These are phyloP conservation scores for Linderniella brevidens DNA, from an alignment of 257 asterid species.

Conservation along the genomic window DNA sequence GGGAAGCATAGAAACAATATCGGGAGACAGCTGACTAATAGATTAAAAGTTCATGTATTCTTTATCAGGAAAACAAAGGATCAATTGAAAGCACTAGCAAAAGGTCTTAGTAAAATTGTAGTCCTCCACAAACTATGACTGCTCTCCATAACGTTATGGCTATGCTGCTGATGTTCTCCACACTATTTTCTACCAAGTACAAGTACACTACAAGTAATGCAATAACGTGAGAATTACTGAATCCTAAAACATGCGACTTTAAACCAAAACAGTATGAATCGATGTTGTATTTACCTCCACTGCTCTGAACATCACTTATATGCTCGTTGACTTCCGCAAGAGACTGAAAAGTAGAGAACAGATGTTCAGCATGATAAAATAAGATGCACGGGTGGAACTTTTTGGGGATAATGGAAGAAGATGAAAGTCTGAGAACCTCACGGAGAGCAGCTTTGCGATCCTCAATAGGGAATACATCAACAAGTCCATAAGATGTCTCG, in stretches of 20 bases:
- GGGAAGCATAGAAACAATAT: too few relatives aligned
- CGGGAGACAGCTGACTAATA: too few relatives aligned
- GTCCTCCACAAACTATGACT: neutral
- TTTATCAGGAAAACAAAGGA: neutral
- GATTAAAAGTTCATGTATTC: too few relatives aligned
- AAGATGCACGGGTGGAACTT: conserved; percentile 10
- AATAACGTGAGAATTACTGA: conserved; percentile 10
- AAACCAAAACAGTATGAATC: neutral
- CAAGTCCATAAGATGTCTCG: conserved; percentile 88
- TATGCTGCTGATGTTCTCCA: conserved; percentile 2
- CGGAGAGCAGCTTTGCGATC: conserved; percentile 84
- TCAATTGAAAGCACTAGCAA: too few relatives aligned
- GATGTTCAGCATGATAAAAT: conserved; percentile 15
- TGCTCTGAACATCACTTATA: conserved; percentile 51
- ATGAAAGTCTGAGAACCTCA: conserved; percentile 43
- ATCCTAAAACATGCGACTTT: conserved; percentile 8
- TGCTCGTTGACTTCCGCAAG: conserved; percentile 69
- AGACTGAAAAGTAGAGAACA: conserved; percentile 42
- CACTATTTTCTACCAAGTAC: too few relatives aligned
- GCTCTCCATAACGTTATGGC: neutral
- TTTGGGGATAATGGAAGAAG: conserved; percentile 7
- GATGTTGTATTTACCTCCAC: conserved; percentile 50
- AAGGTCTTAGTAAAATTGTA: too few relatives aligned
- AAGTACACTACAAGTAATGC: conserved; percentile 6
- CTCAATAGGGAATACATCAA: conserved; percentile 87